phyloP scores from a whole-genome alignment of 352 stramenopile genomes.

The Aphanomyces astaci region DNA sequence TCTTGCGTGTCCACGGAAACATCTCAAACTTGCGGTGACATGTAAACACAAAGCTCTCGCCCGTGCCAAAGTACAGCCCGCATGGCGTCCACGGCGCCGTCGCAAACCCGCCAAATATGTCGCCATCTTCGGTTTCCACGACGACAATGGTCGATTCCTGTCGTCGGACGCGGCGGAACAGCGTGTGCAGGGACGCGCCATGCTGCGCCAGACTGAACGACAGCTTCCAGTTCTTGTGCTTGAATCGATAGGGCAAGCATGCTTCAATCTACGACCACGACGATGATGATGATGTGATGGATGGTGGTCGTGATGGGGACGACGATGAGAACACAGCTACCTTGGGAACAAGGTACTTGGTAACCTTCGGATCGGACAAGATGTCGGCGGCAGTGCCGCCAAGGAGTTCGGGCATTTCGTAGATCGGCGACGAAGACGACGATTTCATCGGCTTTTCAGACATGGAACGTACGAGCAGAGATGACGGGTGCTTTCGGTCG shows the following conservation, averaged over 20 bases:
- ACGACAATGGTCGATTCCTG: conserved; percentile 44
- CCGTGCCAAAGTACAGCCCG: conserved; percentile 56
- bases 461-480: not conserved
- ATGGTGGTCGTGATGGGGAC: not conserved
- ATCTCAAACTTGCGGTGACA: conserved; percentile 45
- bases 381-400: conserved; percentile 35
- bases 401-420: conserved; percentile 40
- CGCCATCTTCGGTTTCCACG: conserved; percentile 50
- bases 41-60: conserved; percentile 68
- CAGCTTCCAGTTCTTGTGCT: conserved; percentile 54
- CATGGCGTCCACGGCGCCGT: conserved; percentile 40
- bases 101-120: conserved; percentile 62
- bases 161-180: conserved; percentile 38
- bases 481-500: not conserved
- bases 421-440: not conserved
- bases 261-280: conserved; percentile 35
- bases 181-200: conserved; percentile 51
- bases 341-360: conserved; percentile 38
- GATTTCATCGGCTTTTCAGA: not conserved
- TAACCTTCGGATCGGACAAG: conserved; percentile 36
- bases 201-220: conserved; percentile 36
- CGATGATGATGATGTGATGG: too few species aligned
- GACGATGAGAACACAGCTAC: not conserved
- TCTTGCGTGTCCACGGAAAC: conserved; percentile 55
- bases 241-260: conserved; percentile 40